phyloP scores from a whole-genome alignment of 208 protist species.

The Herpetomonas muscarum region DNA sequence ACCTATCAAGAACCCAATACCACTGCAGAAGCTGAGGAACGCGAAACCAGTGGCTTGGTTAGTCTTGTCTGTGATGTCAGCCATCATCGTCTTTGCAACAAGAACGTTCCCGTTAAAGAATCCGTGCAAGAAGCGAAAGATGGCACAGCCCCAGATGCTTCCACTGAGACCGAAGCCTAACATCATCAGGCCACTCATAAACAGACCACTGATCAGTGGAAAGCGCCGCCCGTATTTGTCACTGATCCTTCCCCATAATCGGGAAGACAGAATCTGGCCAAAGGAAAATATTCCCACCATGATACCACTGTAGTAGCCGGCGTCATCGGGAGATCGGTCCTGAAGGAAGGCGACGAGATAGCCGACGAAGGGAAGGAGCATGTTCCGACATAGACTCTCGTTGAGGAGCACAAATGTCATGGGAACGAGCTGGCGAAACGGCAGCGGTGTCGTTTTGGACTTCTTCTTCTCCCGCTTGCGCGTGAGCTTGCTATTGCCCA shows the following conservation, averaged over 20 bases:
- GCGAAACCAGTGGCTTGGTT: constrained; percentile 89
- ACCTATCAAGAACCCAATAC: constrained; percentile 60
- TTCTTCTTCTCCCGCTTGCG: constrained; percentile 16
- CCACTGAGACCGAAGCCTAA: constrained; percentile 61
- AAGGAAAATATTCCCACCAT: constrained; percentile 51
- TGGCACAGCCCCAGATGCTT: constrained; percentile 36
- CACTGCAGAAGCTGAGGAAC: constrained; percentile 91
- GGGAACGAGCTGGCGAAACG: constrained; percentile 41
- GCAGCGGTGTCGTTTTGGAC: constrained; percentile 38
- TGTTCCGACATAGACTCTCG: constrained; percentile 51
- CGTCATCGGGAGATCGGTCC: constrained; percentile 28
- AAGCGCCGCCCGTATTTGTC: constrained; percentile 56
- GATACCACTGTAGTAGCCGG: constrained; percentile 52
- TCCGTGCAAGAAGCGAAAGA: constrained; percentile 62
- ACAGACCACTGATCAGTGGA: constrained; percentile 49
- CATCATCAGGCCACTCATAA: constrained; percentile 61
- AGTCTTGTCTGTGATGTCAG: constrained; percentile 68
- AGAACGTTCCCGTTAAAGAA: constrained; percentile 74
- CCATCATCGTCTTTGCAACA: constrained; percentile 79
- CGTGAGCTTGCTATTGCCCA: not conserved
- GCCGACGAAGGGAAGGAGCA: constrained; percentile 62
- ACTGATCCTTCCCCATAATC: constrained; percentile 57
- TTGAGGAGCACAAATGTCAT: constrained; percentile 62
- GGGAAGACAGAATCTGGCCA: constrained; percentile 48
- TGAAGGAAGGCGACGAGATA: constrained; percentile 40